Percentiles rank a stretch among this genome's conserved stretches.
These are phyloP conservation scores for Geotrichum aggregatum DNA, from an alignment of 1,139 yeast genomes.

Conservation along the genomic window DNA sequence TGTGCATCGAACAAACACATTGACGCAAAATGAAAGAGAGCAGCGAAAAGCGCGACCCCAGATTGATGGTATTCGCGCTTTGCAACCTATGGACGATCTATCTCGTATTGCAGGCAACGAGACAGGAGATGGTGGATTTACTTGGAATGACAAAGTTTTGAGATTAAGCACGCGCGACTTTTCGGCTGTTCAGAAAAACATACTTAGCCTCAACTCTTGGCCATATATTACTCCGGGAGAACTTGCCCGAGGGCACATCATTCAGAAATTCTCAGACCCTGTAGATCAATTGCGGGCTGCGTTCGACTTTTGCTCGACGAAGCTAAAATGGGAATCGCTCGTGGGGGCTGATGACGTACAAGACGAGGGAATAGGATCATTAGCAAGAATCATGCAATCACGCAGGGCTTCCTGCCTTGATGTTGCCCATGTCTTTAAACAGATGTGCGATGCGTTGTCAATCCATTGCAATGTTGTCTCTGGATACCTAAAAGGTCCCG, in stretches of 20 bases:
- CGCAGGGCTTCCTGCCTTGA: conserved; percentile 63
- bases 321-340: conserved; percentile 42
- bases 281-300: conserved; percentile 58
- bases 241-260: conserved; percentile 18
- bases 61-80: conserved; percentile 57
- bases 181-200: conserved; percentile 34
- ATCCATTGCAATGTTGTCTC: conserved; percentile 70
- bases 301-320: conserved; percentile 53
- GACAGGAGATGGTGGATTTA: conserved; percentile 26
- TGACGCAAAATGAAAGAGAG: conserved; percentile 65
- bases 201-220: conserved; percentile 34
- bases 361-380: conserved; percentile 23
- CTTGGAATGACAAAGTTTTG: conserved; percentile 22
- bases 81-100: conserved; percentile 54
- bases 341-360: conserved; percentile 23
- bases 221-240: conserved; percentile 37
- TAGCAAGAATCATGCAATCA: conserved; percentile 38
- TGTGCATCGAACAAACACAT: conserved; percentile 69
- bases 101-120: conserved; percentile 33
- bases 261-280: conserved; percentile 28
- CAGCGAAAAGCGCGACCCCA: conserved; percentile 64
- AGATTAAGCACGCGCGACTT: conserved; percentile 27
- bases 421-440: conserved; percentile 69
- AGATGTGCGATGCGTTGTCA: conserved; percentile 65
- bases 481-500: conserved; percentile 82